Conservation (phyloP, 2,329 filamentous ascomycete genomes). For the Talaromyces sp. region DNA sequence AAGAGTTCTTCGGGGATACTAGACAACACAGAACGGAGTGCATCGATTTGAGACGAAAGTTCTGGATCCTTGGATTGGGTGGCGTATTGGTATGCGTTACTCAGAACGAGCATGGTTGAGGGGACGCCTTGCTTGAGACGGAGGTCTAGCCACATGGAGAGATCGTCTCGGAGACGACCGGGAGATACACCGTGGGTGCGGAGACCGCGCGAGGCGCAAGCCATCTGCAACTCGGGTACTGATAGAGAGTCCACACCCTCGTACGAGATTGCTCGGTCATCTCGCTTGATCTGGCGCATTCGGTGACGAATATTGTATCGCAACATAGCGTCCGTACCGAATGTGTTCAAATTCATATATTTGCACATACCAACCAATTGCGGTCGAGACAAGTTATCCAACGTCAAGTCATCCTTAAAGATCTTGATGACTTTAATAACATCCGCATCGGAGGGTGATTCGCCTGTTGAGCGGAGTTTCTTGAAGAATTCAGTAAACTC, state of each 20-base stretch:
- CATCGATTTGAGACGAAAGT: constrained; percentile 86
- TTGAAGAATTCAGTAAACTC: constrained; percentile 97
- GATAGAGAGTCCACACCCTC: constrained; percentile 92
- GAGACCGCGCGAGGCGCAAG: constrained; percentile 87
- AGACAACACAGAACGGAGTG: constrained; percentile 85
- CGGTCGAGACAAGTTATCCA: constrained; percentile 93
- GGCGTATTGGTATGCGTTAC: constrained; percentile 97
- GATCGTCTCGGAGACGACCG: constrained; percentile 79
- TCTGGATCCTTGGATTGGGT: constrained; percentile 70
- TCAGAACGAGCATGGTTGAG: constrained; percentile 89
- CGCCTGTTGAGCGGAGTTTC: constrained; percentile 88
- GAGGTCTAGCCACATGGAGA: constrained; percentile 91
- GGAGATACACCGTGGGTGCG: constrained; percentile 91
- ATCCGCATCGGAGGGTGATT: constrained; percentile 81
- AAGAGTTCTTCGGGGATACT: constrained; percentile 97
- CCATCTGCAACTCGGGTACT: constrained; percentile 88
- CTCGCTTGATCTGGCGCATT: constrained; percentile 98
- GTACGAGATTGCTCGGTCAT: constrained; percentile 89
- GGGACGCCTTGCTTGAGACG: constrained; percentile 93
- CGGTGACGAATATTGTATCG: constrained; percentile 95
- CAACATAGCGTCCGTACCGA: constrained; percentile 96
- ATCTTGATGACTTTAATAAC: constrained; percentile 99
- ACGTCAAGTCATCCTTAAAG: constrained; percentile 94
- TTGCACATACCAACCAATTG: constrained; percentile 97
- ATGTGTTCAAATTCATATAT: constrained; percentile 96